Evolutionary conservation across 495 filamentous ascomycete species (phyloP).

Genomic region (Choiromyces venosus): DNA sequence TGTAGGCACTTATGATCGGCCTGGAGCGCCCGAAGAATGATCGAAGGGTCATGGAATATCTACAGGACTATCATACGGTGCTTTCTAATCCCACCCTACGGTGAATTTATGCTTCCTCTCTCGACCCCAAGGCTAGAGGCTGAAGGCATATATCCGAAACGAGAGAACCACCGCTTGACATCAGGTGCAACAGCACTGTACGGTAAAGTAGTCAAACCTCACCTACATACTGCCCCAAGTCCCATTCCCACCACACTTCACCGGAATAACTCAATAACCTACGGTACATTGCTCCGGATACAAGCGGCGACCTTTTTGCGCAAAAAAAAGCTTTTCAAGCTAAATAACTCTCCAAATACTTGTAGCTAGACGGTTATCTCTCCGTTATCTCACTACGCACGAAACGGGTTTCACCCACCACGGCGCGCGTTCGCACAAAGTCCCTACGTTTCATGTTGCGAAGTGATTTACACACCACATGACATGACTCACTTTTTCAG

Average conservation of each 20-base stretch:
- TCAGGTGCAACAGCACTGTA: not conserved
- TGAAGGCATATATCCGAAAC: not conserved
- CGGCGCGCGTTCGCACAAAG: not conserved
- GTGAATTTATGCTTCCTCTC: not conserved
- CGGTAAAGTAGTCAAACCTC: not conserved
- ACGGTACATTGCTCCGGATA: not conserved
- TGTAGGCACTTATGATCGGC: not conserved
- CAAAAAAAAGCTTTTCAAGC: not conserved
- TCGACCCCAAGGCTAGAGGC: not conserved
- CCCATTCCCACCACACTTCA: not conserved
- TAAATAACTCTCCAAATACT: not conserved
- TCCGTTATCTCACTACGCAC: not conserved
- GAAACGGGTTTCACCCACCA: not conserved
- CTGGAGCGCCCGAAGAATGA: not conserved
- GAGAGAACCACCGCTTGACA: not conserved
- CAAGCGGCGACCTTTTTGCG: not conserved
- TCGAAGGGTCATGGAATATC: not conserved
- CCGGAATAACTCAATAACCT: not conserved
- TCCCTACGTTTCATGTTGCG: not conserved
- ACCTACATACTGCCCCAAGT: not conserved
- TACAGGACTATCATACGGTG: not conserved
- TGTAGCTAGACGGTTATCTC: too few species aligned
- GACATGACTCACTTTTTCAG: not conserved
- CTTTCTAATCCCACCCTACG: not conserved
- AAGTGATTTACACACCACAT: not conserved